Percentiles rank a stretch among this genome's conserved stretches.
Evolutionary conservation across 1,284 basidiomycete species (phyloP).

Genomic region (Laetiporus sulphureus): DNA sequence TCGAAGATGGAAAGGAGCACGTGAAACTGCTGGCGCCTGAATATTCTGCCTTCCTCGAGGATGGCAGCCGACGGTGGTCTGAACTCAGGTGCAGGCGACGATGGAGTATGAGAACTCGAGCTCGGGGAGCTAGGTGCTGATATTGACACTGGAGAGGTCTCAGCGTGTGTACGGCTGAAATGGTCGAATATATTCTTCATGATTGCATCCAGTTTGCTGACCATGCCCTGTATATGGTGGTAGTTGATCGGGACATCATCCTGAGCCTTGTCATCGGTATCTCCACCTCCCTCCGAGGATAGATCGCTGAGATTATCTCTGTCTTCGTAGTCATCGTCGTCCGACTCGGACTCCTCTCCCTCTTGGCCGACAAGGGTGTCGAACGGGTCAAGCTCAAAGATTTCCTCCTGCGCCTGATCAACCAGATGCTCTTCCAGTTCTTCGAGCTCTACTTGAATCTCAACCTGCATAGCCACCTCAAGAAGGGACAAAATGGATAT

Average conservation of each 20-base stretch:
- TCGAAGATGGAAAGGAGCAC: constrained; percentile 91
- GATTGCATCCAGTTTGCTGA: constrained; percentile 87
- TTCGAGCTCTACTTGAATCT: constrained; percentile 94
- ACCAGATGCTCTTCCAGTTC: constrained; percentile 75
- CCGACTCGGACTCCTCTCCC: constrained; percentile 49
- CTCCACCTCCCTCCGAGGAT: constrained; percentile 62
- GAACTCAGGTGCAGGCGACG: constrained; percentile 11
- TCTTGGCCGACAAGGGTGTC: constrained; percentile 76
- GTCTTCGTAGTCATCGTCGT: constrained; percentile 44
- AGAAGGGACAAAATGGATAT: constrained; percentile 6
- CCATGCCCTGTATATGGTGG: constrained; percentile 77
- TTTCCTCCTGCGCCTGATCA: constrained; percentile 51
- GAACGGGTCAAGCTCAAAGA: constrained; percentile 80
- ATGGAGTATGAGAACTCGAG: constrained; percentile 15
- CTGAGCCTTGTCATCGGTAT: constrained; percentile 36
- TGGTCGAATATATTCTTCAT: constrained; percentile 83
- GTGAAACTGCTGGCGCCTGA: constrained; percentile 67
- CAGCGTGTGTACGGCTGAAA: constrained; percentile 46
- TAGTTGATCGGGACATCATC: constrained; percentile 46
- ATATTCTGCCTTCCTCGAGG: constrained; percentile 29
- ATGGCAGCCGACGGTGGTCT: constrained; percentile 19
- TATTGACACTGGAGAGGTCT: constrained; percentile 12
- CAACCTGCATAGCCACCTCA: constrained; percentile 53
- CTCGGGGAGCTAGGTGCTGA: constrained; percentile 21
- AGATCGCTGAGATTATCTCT: constrained; percentile 54